Conservation (phyloP, 1,284 basidiomycete species). For the Chondrostereum purpureum region DNA sequence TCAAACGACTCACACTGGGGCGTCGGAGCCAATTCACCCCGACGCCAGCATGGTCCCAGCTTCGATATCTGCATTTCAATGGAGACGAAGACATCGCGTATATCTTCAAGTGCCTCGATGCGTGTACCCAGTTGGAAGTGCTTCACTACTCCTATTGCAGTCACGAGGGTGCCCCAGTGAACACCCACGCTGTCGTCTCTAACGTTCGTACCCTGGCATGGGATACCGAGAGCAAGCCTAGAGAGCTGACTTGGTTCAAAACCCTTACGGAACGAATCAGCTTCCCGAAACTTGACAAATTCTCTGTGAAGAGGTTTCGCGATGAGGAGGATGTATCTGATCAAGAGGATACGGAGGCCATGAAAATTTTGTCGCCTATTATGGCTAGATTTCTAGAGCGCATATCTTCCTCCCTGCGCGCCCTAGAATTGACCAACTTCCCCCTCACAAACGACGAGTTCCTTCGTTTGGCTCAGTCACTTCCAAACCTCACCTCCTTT, state of each 20-base stretch:
- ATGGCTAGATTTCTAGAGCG: not conserved
- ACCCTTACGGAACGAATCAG: not conserved
- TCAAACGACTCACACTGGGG: not conserved
- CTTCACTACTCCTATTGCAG: not conserved
- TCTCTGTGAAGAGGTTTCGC: not conserved
- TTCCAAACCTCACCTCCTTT: not conserved
- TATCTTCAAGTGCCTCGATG: not conserved
- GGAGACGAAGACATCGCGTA: not conserved
- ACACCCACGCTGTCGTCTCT: not conserved
- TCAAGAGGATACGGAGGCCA: not conserved
- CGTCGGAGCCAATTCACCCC: not conserved
- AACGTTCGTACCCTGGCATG: not conserved
- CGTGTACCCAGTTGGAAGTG: not conserved
- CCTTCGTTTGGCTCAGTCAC: not conserved
- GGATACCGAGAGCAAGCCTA: not conserved
- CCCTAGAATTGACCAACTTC: not conserved
- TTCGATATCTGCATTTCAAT: not conserved
- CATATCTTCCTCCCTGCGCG: not conserved
- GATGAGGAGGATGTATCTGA: too few relatives aligned
- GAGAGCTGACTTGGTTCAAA: not conserved
- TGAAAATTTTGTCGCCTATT: not conserved
- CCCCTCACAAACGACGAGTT: not conserved
- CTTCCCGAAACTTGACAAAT: not conserved
- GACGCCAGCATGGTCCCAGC: not conserved
- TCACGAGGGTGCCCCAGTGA: not conserved